Evolutionary conservation across 352 stramenopile species (phyloP), one percentile per base, ranked within the genome.

Genomic region (Globisporangium iwayamae): DNA sequence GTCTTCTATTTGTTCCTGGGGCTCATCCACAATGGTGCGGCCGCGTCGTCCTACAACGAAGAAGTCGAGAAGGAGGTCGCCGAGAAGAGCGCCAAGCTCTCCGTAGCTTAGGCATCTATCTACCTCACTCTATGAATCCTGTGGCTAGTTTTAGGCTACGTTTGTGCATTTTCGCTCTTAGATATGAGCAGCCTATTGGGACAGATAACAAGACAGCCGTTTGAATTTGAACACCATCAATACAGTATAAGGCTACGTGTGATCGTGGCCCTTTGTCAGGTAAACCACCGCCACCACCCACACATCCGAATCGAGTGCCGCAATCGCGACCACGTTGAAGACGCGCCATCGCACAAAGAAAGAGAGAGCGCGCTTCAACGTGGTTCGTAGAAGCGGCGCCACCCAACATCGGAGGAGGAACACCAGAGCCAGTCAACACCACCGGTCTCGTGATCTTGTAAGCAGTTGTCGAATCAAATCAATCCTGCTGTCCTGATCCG

Each of bases 1-100:
- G n/a, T 70, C 41, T 70, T 71, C 30, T 73, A 69, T 30, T 69
- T 76, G 16, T 73, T 69, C 48, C 53, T 76, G 56, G 57, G 62
- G 6, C 56, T 79, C 51, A 60, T 74, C 51, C 34, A 61, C n/a
- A 32, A 60, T n/a, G 45, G 25, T 30, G 41, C 57, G 25, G 43
- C 57, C 3, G 32, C 18, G n/a, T 14, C 10, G 1, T 50, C 57
- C n/a, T 36, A 28, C 18, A 22, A 41, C 10, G 36, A 41, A 41
- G 36, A 11, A 36, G 58, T 51, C 34, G 58, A 51, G 20, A 41
- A 60, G 28, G 36, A 46, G 25, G 14, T 25, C 30, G n/a, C 28
- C 22, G 51, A 60, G 25, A 66, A 66, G 60, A 56, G 16, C 50
- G 50, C 50, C 25, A 56, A 66, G 60, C 22, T 61, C 5, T 60